A percentile compares a stretch with the other conserved stretches of the same genome.
Evolutionary conservation across 306 rosid species (phyloP).

Genomic region (Trifolium subterraneum): DNA sequence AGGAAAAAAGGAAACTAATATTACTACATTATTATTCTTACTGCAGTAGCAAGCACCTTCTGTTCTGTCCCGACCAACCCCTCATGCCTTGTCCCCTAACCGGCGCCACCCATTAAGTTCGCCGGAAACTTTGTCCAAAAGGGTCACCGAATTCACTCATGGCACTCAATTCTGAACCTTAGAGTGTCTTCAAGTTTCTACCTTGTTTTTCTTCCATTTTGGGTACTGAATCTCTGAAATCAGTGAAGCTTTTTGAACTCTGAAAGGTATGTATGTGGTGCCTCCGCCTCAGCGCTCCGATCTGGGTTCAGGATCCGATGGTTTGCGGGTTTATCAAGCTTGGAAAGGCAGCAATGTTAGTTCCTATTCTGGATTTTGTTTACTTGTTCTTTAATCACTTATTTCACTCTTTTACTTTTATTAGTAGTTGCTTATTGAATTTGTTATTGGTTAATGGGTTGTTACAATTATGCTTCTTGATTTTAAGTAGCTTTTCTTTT

Average conservation of each 20-base stretch:
- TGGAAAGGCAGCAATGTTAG: conserved; percentile 99
- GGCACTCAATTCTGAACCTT: conserved; percentile 37
- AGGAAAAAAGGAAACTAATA: neutral
- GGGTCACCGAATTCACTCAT: conserved; percentile 36
- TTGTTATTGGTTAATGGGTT: neutral
- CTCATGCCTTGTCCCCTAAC: conserved; percentile 44
- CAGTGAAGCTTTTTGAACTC: conserved; percentile 31
- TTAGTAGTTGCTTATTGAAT: conserved; percentile 5
- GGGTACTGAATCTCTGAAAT: conserved; percentile 13
- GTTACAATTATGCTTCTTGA: conserved; percentile 15
- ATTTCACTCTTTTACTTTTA: neutral
- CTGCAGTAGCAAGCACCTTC: conserved; percentile 13
- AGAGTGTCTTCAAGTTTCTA: conserved; percentile 39
- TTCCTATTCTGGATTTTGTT: neutral
- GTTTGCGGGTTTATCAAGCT: conserved; percentile 77
- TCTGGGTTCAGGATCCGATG: conserved; percentile 77
- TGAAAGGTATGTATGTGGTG: conserved; percentile 75
- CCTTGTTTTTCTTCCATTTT: conserved; percentile 24
- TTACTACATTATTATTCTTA: conserved; percentile 18
- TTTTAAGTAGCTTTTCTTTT: conserved; percentile 28
- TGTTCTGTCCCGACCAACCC: conserved; percentile 38
- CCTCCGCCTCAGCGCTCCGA: conserved; percentile 94
- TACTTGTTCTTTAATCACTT: conserved; percentile 6
- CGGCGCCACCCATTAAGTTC: conserved; percentile 39
- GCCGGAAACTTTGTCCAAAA: conserved; percentile 41